A percentile compares a stretch with the other conserved stretches of the same genome.
Conservation (phyloP, 2,329 filamentous ascomycete species). For the Trichoderma atroviride region DNA sequence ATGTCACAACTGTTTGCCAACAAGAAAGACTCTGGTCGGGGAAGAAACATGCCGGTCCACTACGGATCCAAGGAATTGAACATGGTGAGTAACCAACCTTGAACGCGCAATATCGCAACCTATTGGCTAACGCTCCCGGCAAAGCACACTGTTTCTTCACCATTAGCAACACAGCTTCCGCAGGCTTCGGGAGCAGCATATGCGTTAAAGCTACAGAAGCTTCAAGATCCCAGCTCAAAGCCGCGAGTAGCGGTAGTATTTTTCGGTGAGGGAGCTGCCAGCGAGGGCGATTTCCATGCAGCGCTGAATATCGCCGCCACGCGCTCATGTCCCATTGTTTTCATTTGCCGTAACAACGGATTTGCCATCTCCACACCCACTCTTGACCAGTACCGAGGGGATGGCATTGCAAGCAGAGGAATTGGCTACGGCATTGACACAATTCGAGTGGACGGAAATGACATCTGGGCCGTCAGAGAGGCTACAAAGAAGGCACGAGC, state of each 20-base stretch:
- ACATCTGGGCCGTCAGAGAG: conserved; percentile 85
- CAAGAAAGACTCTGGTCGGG: conserved; percentile 73
- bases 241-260: conserved; percentile 77
- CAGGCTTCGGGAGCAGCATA: conserved; percentile 88
- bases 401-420: conserved; percentile 85
- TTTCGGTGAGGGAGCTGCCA: conserved; percentile 89
- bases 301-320: conserved; percentile 91
- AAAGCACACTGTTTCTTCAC: conserved; percentile 80
- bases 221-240: conserved; percentile 68
- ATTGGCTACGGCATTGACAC: conserved; percentile 94
- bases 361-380: conserved; percentile 91
- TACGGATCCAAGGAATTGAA: conserved; percentile 85
- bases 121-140: background rate
- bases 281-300: conserved; percentile 89
- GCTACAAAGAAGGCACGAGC: conserved; percentile 75
- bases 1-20: conserved; percentile 97
- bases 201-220: conserved; percentile 78
- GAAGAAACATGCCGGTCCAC: conserved; percentile 96
- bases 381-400: conserved; percentile 86
- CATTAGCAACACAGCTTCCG: conserved; percentile 85
- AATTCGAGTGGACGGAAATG: conserved; percentile 90
- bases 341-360: conserved; percentile 91
- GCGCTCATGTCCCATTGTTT: conserved; percentile 81
- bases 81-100: conserved; percentile 60
- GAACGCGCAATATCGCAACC: background rate